These are phyloP conservation scores for Sambucus nigra DNA, from an alignment of 129 eudicot species.

Conservation along the genomic window DNA sequence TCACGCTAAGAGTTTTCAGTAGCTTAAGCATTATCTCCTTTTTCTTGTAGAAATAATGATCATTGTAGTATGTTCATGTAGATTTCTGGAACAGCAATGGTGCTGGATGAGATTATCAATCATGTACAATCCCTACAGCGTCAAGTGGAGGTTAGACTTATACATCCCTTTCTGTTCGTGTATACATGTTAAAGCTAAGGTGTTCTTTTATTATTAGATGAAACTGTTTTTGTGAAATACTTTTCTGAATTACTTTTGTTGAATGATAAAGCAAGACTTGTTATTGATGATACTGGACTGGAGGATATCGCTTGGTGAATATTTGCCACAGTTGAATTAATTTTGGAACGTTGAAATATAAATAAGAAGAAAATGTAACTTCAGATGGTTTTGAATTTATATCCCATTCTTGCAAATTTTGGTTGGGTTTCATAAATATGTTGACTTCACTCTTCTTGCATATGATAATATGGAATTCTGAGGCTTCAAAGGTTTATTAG, in stretches of 20 bases:
- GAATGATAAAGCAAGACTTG: background rate
- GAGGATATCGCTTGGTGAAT: conserved; percentile 3
- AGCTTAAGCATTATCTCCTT: background rate
- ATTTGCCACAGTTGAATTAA: background rate
- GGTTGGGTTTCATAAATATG: background rate
- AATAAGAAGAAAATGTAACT: background rate
- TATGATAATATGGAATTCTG: too few species aligned
- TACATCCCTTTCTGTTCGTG: background rate
- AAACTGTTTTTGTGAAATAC: background rate
- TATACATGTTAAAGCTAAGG: too few species aligned
- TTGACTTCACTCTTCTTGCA: background rate
- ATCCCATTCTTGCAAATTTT: background rate
- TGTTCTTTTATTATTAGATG: background rate
- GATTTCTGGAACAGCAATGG: conserved; percentile 43
- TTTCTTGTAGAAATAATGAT: background rate
- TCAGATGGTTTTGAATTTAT: background rate
- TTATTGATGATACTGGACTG: conserved; percentile 3
- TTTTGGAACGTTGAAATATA: background rate
- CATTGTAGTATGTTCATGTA: conserved; percentile 1
- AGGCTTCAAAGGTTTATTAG: background rate
- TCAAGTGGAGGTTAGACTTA: conserved; percentile 73
- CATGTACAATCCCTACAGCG: conserved; percentile 33
- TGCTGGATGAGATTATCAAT: conserved; percentile 31
- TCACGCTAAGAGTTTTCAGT: background rate
- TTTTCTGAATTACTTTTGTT: background rate